These are phyloP conservation scores for Fraxinus anomala DNA, from an alignment of 257 asterid genomes.

Conservation along the genomic window DNA sequence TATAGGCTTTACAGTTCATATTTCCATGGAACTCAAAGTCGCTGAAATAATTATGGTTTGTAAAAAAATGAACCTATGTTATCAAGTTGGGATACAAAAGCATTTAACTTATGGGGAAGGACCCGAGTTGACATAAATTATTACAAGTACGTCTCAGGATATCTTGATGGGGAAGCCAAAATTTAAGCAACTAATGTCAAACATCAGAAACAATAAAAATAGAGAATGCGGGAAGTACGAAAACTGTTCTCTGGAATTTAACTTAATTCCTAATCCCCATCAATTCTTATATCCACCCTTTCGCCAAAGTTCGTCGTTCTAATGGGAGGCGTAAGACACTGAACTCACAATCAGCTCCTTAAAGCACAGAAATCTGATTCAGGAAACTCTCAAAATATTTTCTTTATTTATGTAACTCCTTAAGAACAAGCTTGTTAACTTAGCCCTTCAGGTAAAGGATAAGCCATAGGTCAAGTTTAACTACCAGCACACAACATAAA, in stretches of 20 bases:
- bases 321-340: neutral
- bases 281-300: constrained; percentile 15
- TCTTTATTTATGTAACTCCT: neutral
- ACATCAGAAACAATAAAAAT: neutral
- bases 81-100: constrained; percentile 22
- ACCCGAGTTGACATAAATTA: constrained; percentile 25
- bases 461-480: neutral
- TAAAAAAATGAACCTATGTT: constrained; percentile 28
- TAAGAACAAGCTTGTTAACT: neutral
- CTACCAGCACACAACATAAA: neutral
- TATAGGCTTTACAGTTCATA: constrained; percentile 25
- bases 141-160: neutral
- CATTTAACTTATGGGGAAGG: constrained; percentile 16
- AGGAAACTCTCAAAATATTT: neutral
- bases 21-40: constrained; percentile 39
- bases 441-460: neutral
- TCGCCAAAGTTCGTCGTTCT: neutral
- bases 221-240: neutral
- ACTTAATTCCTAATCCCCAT: neutral
- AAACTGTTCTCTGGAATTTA: neutral
- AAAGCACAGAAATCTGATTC: constrained; percentile 21
- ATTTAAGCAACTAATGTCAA: constrained; percentile 12
- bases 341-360: neutral
- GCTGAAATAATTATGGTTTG: constrained; percentile 32
- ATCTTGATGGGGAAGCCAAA: neutral